These are phyloP conservation scores for Fusarium sambucinum DNA, from an alignment of 2,329 filamentous ascomycete species.

Conservation along the genomic window DNA sequence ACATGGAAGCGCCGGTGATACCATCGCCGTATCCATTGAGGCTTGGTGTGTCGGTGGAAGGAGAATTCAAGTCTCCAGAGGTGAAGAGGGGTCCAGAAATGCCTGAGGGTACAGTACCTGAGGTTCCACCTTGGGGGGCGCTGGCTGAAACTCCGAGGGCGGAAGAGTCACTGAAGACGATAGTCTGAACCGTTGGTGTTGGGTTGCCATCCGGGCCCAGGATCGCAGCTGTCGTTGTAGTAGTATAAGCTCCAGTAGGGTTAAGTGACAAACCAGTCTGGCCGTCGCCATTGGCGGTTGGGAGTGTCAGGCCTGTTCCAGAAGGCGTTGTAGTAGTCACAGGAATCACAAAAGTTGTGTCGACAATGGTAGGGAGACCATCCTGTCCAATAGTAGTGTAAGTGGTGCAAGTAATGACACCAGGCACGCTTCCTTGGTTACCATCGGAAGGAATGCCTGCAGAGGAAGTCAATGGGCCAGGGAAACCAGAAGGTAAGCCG, in stretches of 20 bases:
- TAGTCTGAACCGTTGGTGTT: conserved; percentile 51
- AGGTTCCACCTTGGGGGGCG: conserved; percentile 30
- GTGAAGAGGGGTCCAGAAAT: conserved; percentile 32
- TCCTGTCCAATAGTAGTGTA: conserved; percentile 49
- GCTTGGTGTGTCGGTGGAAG: conserved; percentile 33
- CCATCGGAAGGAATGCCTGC: conserved; percentile 17
- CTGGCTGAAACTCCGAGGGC: conserved; percentile 36
- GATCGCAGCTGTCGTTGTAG: conserved; percentile 50
- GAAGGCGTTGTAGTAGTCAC: conserved; percentile 40
- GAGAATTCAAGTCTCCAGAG: conserved; percentile 14
- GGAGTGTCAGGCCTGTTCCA: conserved; percentile 25
- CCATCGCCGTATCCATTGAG: conserved; percentile 48
- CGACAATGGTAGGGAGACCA: conserved; percentile 48
- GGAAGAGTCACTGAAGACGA: conserved; percentile 48
- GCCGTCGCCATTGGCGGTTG: conserved; percentile 22
- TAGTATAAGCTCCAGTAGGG: conserved; percentile 40
- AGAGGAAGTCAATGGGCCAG: conserved; percentile 38
- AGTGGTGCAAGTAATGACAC: conserved; percentile 49
- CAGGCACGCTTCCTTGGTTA: conserved; percentile 4
- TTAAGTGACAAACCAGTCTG: conserved; percentile 29
- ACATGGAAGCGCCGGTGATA: conserved; percentile 29
- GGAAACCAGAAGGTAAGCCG: conserved; percentile 44
- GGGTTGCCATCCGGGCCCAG: conserved; percentile 51
- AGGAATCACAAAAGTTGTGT: conserved; percentile 50
- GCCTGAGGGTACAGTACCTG: conserved; percentile 30